Percentiles rank a stretch among this genome's conserved stretches.
Evolutionary conservation across 2,329 filamentous ascomycete species (phyloP).

Genomic region (Sporothrix schenckii): DNA sequence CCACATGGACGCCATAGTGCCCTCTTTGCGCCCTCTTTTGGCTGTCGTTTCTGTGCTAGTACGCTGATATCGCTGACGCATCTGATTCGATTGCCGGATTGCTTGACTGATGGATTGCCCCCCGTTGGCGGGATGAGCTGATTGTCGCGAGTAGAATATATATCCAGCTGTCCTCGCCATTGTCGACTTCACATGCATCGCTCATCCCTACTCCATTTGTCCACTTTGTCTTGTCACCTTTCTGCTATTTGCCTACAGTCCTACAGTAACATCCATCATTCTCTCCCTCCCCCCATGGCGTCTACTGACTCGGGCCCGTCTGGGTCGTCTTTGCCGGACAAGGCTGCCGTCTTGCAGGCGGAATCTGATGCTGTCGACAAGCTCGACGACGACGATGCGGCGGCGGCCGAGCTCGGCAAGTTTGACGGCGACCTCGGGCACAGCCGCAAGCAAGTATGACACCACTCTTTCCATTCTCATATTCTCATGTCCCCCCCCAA

Average conservation of each 20-base stretch:
- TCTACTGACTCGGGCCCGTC: background rate
- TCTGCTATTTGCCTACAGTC: background rate
- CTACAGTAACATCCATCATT: too few species aligned
- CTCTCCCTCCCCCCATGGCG: background rate
- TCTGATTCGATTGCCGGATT: slow-evolving; percentile 3
- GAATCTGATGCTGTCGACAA: background rate
- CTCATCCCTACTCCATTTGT: too few species aligned
- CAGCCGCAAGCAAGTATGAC: slow-evolving; percentile 29
- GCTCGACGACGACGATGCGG: background rate
- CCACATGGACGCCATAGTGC: background rate
- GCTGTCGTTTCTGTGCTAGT: background rate
- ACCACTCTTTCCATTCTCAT: background rate
- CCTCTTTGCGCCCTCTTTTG: background rate
- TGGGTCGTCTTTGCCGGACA: slow-evolving; percentile 1
- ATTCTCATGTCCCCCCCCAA: too few species aligned
- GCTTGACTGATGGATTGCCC: background rate
- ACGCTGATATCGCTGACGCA: background rate
- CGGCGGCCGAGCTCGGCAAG: background rate
- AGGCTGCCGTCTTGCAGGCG: background rate
- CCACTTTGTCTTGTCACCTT: too few species aligned
- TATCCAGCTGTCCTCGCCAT: background rate
- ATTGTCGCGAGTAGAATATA: slow-evolving; percentile 16
- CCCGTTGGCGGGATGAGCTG: background rate
- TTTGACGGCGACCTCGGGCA: slow-evolving; percentile 25
- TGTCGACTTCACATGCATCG: too few species aligned